Evolutionary conservation across 139 green algal species (phyloP).

Genomic region (Bryopsis sp.): DNA sequence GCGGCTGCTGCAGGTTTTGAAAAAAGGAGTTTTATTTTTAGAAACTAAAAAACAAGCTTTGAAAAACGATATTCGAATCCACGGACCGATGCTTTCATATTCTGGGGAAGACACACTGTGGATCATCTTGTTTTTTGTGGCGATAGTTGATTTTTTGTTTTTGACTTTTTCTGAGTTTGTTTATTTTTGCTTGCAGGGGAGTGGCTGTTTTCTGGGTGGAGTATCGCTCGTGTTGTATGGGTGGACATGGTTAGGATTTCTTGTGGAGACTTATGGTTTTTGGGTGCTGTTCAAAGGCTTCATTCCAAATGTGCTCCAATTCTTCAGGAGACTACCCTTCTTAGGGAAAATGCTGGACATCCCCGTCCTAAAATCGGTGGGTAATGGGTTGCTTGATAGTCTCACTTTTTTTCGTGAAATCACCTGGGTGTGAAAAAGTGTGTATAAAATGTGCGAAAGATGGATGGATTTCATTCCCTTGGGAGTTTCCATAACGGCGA

Average conservation of each 20-base stretch:
- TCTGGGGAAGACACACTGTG: not conserved
- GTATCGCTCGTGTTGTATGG: slow-evolving; percentile 73
- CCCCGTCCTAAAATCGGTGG: slow-evolving; percentile 67
- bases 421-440: not conserved
- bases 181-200: slow-evolving; percentile 42
- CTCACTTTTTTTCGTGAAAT: not conserved
- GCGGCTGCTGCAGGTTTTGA: too few species aligned
- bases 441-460: not conserved
- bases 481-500: not conserved
- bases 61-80: too few species aligned
- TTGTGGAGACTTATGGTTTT: slow-evolving; percentile 88
- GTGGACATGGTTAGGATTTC: slow-evolving; percentile 77
- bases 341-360: slow-evolving; percentile 67
- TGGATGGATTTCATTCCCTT: not conserved
- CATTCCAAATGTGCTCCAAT: slow-evolving; percentile 83
- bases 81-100: not conserved
- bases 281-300: slow-evolving; percentile 91
- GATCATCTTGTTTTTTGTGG: not conserved
- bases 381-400: not conserved
- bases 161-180: too few species aligned
- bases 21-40: too few species aligned
- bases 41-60: too few species aligned
- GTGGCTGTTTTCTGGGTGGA: slow-evolving; percentile 73
- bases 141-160: too few species aligned
- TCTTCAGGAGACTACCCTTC: slow-evolving; percentile 66